Evolutionary conservation across 768 basidiomycete species (phyloP).

Genomic region (Tricholoma sp.): DNA sequence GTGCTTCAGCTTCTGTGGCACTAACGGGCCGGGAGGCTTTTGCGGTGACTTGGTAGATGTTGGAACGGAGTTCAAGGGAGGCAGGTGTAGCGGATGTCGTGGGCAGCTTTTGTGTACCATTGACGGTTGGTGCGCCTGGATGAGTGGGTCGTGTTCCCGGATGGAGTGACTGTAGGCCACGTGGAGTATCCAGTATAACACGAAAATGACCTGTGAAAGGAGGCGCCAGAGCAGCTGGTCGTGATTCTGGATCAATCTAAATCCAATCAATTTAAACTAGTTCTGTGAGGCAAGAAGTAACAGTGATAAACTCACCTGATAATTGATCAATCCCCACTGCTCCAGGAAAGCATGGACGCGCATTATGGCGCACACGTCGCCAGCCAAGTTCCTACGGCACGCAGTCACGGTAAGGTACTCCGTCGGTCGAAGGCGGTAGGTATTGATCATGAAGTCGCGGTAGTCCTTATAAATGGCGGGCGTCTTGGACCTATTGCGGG

Average conservation of each 20-base stretch:
- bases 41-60: conserved; percentile 84
- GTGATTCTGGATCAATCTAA: conserved; percentile 94
- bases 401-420: conserved; percentile 98
- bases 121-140: conserved; percentile 32
- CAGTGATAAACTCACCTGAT: conserved; percentile 62
- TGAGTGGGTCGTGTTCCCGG: conserved; percentile 63
- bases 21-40: conserved; percentile 74
- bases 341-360: conserved; percentile 98
- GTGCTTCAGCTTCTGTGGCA: conserved; percentile 59
- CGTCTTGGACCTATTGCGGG: conserved; percentile 90
- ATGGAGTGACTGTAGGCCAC: conserved; percentile 91
- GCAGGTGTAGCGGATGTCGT: conserved; percentile 44
- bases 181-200: conserved; percentile 93
- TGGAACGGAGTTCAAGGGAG: conserved; percentile 84
- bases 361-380: conserved; percentile 98
- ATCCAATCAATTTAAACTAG: background rate
- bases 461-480: conserved; percentile 99
- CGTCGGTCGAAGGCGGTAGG: conserved; percentile 86
- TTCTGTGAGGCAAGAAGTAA: background rate
- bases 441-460: conserved; percentile 99
- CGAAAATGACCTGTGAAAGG: conserved; percentile 99
- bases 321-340: conserved; percentile 99
- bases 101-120: conserved; percentile 41
- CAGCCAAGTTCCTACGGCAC: conserved; percentile 91
- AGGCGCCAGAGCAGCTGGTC: conserved; percentile 90